Base-by-base conservation (phyloP, 345 rosid species). In the Cardamine resedifolia region DNA sequence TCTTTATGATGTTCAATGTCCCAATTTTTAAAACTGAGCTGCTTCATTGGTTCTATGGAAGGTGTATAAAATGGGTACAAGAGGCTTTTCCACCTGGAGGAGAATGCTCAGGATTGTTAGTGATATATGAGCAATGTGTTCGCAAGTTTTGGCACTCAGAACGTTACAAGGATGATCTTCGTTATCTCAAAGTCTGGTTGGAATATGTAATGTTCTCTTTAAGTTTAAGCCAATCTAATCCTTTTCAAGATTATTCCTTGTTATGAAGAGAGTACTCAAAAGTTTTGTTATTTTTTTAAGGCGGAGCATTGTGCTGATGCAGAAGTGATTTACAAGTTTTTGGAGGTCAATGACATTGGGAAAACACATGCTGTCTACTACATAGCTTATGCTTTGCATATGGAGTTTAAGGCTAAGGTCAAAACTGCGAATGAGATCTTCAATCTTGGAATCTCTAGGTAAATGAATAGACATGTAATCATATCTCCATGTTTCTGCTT, bases 181-280 rank as follows among this genome's bases (percentile, higher is more conserved):
- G 99, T 58, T 95, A 91, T 74, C 96, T 91, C 70, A 95, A 91
- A 87, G 81, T 88, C n/a, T 95, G 97, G 99, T 74, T 95, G 66
- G 96, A 95, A 89, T 95, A 95, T 73, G 99, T 90, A 74, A 65
- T 89, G 72, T 50, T 64, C 53, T 66, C 33, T 4, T n/a, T 50
- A 4, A 10, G 21, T n/a, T n/a, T n/a, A n/a, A n/a, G n/a, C n/a
- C 44, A 19, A 21, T 23, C 28, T 28, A 5, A 6, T 57, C 66
- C 67, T 3, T 4, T 72, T 69, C 53, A 66, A n/a, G n/a, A 53
- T 31, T 30, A 0, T 12, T 52, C 16, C 11, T 64, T 38, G 4
- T 24, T 28, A 0, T 33, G 23, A 23, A 44, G 28, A 31, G 48
- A 15, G 18, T 61, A 49, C 30, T 47, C 7, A 26, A 1, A 27